phyloP scores from a whole-genome alignment of 345 rosid species.

The Gossypioides kirkii region DNA sequence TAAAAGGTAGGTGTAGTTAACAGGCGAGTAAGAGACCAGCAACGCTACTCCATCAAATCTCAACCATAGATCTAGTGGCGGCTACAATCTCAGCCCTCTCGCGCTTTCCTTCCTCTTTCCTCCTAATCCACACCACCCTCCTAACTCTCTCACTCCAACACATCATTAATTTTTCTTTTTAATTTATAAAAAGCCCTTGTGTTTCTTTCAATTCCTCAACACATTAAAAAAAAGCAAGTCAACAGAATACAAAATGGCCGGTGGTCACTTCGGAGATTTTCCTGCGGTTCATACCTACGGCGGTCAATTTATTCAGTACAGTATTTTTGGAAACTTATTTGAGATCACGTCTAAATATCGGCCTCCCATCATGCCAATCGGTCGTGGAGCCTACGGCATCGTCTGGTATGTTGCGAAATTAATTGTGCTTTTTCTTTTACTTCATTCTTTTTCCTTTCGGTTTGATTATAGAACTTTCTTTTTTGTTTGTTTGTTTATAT shows the following conservation, averaged over 20 bases:
- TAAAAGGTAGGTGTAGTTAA: background rate
- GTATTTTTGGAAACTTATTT: conserved; percentile 74
- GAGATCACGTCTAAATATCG: conserved; percentile 84
- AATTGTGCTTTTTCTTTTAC: background rate
- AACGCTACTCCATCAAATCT: background rate
- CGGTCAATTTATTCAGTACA: conserved; percentile 59
- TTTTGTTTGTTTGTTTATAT: background rate
- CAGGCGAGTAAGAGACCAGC: background rate
- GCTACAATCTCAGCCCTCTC: conserved; percentile 42
- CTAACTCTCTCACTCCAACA: background rate
- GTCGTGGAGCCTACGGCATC: conserved; percentile 97
- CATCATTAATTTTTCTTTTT: background rate
- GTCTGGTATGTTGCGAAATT: conserved; percentile 55
- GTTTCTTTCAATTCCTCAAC: background rate
- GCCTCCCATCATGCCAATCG: conserved; percentile 89
- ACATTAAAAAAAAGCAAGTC: conserved; percentile 1
- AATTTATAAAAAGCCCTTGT: background rate
- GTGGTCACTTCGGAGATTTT: conserved; percentile 52
- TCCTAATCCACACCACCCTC: conserved; percentile 39
- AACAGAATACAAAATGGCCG: conserved; percentile 28
- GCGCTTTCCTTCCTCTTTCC: conserved; percentile 49
- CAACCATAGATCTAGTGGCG: conserved; percentile 47
- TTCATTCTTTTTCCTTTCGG: background rate
- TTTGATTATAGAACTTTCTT: background rate
- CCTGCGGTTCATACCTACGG: conserved; percentile 69